Percentiles rank a stretch among this genome's conserved stretches.
Evolutionary conservation across 768 basidiomycete species (phyloP).

Genomic region (Trametes meyenii): DNA sequence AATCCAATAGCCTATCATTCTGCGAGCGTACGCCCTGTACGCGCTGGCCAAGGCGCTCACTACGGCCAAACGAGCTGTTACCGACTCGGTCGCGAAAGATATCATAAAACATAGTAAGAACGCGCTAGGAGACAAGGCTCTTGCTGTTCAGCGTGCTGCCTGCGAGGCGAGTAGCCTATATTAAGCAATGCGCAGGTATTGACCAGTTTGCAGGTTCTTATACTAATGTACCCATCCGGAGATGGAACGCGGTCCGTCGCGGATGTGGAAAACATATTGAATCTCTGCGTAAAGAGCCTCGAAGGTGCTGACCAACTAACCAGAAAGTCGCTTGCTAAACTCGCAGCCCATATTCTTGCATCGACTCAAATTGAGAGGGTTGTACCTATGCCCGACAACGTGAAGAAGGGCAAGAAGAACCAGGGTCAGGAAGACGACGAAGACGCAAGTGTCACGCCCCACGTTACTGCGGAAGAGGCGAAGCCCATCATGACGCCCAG

Average conservation of each 20-base stretch:
- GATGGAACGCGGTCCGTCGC: slow-evolving; percentile 56
- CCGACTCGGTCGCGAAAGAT: slow-evolving; percentile 78
- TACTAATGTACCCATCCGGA: slow-evolving; percentile 61
- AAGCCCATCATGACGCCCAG: slow-evolving; percentile 68
- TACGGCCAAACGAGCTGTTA: slow-evolving; percentile 81
- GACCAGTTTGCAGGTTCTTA: slow-evolving; percentile 43
- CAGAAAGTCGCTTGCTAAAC: slow-evolving; percentile 74
- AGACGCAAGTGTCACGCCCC: slow-evolving; percentile 55
- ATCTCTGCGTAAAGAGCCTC: slow-evolving; percentile 67
- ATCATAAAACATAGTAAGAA: slow-evolving; percentile 81
- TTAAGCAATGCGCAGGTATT: slow-evolving; percentile 12
- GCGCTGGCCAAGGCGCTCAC: slow-evolving; percentile 79
- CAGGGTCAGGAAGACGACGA: slow-evolving; percentile 47
- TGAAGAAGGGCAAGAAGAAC: slow-evolving; percentile 63
- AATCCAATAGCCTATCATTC: slow-evolving; percentile 63
- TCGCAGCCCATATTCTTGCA: slow-evolving; percentile 84
- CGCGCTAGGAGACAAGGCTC: slow-evolving; percentile 77
- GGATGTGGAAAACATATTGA: slow-evolving; percentile 80
- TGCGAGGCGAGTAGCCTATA: slow-evolving; percentile 57
- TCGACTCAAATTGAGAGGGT: slow-evolving; percentile 75
- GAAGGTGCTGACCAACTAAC: slow-evolving; percentile 86
- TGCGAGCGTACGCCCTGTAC: slow-evolving; percentile 79
- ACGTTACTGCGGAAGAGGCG: slow-evolving; percentile 50
- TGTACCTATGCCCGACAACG: slow-evolving; percentile 45
- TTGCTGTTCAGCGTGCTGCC: slow-evolving; percentile 83